Conservation (phyloP, 352 stramenopile genomes). For the Phytophthora cryptogea region DNA sequence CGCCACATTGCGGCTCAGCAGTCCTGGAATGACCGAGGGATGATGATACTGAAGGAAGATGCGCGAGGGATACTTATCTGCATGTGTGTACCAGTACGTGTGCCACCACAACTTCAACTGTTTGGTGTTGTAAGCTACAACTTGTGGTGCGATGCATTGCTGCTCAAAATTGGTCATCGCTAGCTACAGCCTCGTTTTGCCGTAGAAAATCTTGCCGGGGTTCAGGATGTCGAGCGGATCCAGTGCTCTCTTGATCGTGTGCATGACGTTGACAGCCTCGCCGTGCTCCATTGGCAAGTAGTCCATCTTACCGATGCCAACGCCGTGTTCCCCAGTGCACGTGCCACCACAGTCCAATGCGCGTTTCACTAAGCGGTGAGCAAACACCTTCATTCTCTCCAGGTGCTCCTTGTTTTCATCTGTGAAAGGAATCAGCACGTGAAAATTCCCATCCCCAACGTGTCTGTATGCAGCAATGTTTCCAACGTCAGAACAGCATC, state of each 20-base stretch:
- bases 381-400: conserved; percentile 85
- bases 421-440: conserved; percentile 94
- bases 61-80: conserved; percentile 6
- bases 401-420: conserved; percentile 85
- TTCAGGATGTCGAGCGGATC: conserved; percentile 98
- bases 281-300: conserved; percentile 92
- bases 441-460: conserved; percentile 97
- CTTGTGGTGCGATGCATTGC: not conserved
- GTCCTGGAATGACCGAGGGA: conserved; percentile 12
- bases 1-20: conserved; percentile 26
- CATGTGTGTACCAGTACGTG: conserved; percentile 11
- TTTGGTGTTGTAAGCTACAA: not conserved
- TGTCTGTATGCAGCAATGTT: conserved; percentile 39
- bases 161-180: not conserved
- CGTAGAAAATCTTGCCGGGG: conserved; percentile 94
- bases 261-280: conserved; percentile 91
- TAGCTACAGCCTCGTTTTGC: not conserved
- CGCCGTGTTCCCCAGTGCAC: conserved; percentile 97
- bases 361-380: conserved; percentile 68
- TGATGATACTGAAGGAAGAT: not conserved
- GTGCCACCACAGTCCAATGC: conserved; percentile 92
- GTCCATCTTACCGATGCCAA: conserved; percentile 95
- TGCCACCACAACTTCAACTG: conserved; percentile 11
- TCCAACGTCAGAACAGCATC: not conserved
- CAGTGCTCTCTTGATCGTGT: conserved; percentile 91